These are phyloP conservation scores for Tolypocladium inflatum DNA, from an alignment of 2,329 filamentous ascomycete genomes.

Conservation along the genomic window DNA sequence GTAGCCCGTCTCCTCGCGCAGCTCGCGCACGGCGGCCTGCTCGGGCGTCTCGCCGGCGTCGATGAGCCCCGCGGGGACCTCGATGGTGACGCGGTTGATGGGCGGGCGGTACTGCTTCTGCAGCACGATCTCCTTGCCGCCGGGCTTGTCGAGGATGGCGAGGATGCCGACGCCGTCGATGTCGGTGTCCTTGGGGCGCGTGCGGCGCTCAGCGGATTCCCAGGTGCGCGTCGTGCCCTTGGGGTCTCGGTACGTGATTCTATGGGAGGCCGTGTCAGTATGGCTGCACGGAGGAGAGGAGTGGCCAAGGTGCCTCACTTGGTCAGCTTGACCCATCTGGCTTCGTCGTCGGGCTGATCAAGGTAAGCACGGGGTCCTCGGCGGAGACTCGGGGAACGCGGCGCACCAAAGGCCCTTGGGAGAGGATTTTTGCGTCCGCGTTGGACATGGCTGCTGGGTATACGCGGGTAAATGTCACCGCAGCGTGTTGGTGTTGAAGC, in stretches of 20 bases:
- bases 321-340: constrained; percentile 50
- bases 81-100: constrained; percentile 48
- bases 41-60: constrained; percentile 54
- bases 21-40: constrained; percentile 51
- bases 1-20: constrained; percentile 60
- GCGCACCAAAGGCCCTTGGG: constrained; percentile 34
- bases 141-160: constrained; percentile 51
- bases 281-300: background rate
- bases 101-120: constrained; percentile 61
- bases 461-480: background rate
- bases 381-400: background rate
- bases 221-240: constrained; percentile 50
- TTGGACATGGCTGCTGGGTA: constrained; percentile 26
- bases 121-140: constrained; percentile 46
- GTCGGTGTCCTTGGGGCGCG: constrained; percentile 48
- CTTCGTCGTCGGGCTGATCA: constrained; percentile 37
- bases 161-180: constrained; percentile 69
- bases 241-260: constrained; percentile 56
- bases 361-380: background rate
- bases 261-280: constrained; percentile 13
- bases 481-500: constrained; percentile 14
- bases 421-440: constrained; percentile 31
- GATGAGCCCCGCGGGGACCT: constrained; percentile 55
- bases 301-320: constrained; percentile 29
- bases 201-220: constrained; percentile 66